Percentiles rank a stretch among this genome's conserved stretches.
Evolutionary conservation across 2,329 filamentous ascomycete genomes (phyloP).

Genomic region (Hypoxylon sp.): DNA sequence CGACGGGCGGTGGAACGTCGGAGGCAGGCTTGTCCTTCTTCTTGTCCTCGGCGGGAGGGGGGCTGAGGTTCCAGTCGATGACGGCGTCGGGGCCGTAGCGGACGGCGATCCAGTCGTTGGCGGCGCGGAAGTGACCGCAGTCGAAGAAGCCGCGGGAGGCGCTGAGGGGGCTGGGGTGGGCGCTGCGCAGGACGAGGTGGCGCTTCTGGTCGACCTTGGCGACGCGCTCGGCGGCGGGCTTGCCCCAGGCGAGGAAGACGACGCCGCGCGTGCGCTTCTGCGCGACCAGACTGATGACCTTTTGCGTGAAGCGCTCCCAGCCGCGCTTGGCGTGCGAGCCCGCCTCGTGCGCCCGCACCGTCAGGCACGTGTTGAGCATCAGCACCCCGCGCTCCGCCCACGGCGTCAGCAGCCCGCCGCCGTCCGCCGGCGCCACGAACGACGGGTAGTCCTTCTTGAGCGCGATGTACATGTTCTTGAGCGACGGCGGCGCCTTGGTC

Average conservation of each 20-base stretch:
- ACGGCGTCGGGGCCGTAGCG: conserved; percentile 81
- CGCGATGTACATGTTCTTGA: conserved; percentile 91
- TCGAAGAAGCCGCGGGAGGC: conserved; percentile 83
- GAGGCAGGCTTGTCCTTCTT: conserved; percentile 26
- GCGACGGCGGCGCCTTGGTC: conserved; percentile 84
- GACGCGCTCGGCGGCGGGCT: conserved; percentile 81
- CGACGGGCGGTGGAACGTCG: conserved; percentile 31
- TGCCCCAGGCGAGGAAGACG: conserved; percentile 95
- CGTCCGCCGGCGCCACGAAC: conserved; percentile 78
- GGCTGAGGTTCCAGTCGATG: conserved; percentile 81
- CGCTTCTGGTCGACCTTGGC: conserved; percentile 73
- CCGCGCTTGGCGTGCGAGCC: conserved; percentile 86
- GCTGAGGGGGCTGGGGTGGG: conserved; percentile 93
- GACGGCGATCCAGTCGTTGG: conserved; percentile 83
- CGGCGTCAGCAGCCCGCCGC: conserved; percentile 82
- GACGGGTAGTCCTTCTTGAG: conserved; percentile 87
- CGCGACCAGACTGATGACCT: conserved; percentile 86
- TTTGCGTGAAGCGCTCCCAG: conserved; percentile 94
- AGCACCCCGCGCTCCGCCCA: conserved; percentile 96
- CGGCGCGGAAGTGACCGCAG: conserved; percentile 80
- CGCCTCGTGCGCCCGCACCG: conserved; percentile 87
- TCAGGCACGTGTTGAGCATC: conserved; percentile 93
- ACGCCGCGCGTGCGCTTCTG: conserved; percentile 80
- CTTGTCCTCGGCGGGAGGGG: conserved; percentile 42
- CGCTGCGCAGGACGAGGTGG: conserved; percentile 84